Evolutionary conservation across 805 yeast genomes (phyloP).

Genomic region (Spathaspora sp.): DNA sequence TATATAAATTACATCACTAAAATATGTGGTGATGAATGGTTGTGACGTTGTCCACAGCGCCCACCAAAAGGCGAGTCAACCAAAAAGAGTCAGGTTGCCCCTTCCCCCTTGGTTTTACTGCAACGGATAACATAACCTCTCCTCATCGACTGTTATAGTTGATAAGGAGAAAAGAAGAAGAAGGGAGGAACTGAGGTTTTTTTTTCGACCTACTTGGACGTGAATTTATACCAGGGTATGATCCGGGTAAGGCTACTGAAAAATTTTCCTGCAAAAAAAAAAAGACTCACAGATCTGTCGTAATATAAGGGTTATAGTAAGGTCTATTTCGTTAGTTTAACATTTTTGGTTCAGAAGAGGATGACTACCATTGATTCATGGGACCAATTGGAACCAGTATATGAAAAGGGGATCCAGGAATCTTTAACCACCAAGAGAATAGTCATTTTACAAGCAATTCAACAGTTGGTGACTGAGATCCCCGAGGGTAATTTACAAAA

Average conservation of each 20-base stretch:
- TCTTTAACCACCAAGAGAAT: constrained; percentile 37
- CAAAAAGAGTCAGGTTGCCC: not conserved
- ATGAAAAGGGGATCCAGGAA: constrained; percentile 17
- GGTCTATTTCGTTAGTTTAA: not conserved
- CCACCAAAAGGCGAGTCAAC: constrained; percentile 24
- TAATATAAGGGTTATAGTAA: not conserved
- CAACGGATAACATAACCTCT: constrained; percentile 40
- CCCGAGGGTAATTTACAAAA: constrained; percentile 16
- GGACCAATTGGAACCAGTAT: constrained; percentile 21
- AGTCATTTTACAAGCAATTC: constrained; percentile 28
- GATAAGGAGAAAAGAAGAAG: constrained; percentile 41
- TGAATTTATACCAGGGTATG: not conserved
- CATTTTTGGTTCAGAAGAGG: not conserved
- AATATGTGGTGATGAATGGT: constrained; percentile 45
- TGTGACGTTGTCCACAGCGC: constrained; percentile 54
- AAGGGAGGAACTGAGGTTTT: constrained; percentile 6
- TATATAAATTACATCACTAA: constrained; percentile 34
- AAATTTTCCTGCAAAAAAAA: not conserved
- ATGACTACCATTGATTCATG: constrained; percentile 9
- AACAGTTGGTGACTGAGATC: constrained; percentile 19
- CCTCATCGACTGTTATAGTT: constrained; percentile 61
- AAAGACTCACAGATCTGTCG: not conserved
- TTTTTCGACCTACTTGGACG: not conserved
- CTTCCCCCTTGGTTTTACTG: constrained; percentile 20
- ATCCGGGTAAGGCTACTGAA: not conserved